Evolutionary conservation across 2,329 filamentous ascomycete genomes (phyloP), one percentile per base, ranked within the genome.

Genomic region (Fusarium bactridioides): DNA sequence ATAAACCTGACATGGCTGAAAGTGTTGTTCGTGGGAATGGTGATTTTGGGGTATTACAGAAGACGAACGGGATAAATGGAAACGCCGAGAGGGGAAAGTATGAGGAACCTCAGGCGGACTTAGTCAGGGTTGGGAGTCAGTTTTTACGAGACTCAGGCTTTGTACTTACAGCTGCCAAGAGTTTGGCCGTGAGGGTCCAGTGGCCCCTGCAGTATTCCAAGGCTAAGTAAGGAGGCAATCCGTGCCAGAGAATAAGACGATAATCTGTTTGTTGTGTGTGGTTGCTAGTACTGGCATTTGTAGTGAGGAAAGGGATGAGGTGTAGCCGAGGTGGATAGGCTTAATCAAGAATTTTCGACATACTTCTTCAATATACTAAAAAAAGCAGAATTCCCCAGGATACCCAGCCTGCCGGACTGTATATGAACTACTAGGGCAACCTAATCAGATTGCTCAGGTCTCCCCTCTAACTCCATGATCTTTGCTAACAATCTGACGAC

Each of bases 111-210:
- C 82, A 84, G 77, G 89, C 87, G 1, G 94, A 98, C 78, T 80
- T 95, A 16, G 89, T 92, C 0, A 85, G 95, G 18, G 85, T 92
- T 3, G 95, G 89, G 0, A 86, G 93, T 56, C 91, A 92, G 77
- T 96, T 96, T 80, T 85, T 97, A 82, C 90, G 94, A 79, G 93
- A 97, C 77, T 92, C 94, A 0, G 91, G 92, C 53, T 90, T 94
- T 77, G 91, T 94, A 7, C 89, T 94, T 81, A 86, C 88, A 29
- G 91, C 89, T 70, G 94, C 93, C 0, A 88, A 93, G 67, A 87
- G 93, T 69, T 83, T 97, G 25, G 90, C 88, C 13, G 89, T 94
- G 4, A 83, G 89, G 62, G 89, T 94, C 7, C 84, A 91, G 74
- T 91, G 91, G 88, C 89, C 94, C 1, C 89, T 89, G 70, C 94